Evolutionary conservation across 768 basidiomycete genomes (phyloP).

Genomic region (Mycena filopes): DNA sequence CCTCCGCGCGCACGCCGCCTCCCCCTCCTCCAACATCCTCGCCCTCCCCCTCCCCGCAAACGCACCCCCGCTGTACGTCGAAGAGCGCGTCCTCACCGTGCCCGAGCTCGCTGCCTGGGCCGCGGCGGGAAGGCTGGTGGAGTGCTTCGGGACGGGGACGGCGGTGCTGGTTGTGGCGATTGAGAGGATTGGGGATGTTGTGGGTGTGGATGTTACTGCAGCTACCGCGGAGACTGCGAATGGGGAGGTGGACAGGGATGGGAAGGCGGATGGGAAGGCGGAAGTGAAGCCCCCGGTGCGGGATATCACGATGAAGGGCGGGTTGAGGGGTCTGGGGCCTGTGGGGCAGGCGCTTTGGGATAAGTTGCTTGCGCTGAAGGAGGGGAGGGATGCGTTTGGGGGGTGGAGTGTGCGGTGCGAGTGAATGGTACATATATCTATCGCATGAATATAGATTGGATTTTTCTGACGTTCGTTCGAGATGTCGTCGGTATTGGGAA

Average conservation of each 20-base stretch:
- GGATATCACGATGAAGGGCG: conserved; percentile 17
- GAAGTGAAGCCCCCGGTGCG: too few relatives aligned
- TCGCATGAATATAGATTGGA: too few relatives aligned
- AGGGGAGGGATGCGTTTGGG: conserved; percentile 68
- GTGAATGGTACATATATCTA: too few relatives aligned
- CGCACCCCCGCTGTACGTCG: conserved; percentile 52
- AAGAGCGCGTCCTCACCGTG: conserved; percentile 73
- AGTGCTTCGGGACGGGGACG: conserved; percentile 84
- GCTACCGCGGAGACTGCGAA: background rate
- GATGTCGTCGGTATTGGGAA: too few relatives aligned
- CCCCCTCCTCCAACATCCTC: conserved; percentile 49
- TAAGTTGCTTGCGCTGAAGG: conserved; percentile 77
- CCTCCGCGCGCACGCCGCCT: conserved; percentile 64
- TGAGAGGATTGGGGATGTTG: conserved; percentile 60
- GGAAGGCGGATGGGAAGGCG: conserved; percentile 54
- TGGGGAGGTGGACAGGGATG: conserved; percentile 59
- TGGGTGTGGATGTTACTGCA: conserved; percentile 42
- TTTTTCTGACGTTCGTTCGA: too few relatives aligned
- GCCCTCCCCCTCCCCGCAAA: conserved; percentile 49
- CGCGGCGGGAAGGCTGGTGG: conserved; percentile 67
- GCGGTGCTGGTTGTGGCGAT: conserved; percentile 77
- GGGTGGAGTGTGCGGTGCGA: conserved; percentile 66
- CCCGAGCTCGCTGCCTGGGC: conserved; percentile 59
- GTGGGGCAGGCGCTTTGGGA: conserved; percentile 75
- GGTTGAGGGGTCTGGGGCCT: conserved; percentile 52